Base-by-base conservation (phyloP, 2,329 filamentous ascomycete genomes). In the Diaporthe citriasiana region DNA sequence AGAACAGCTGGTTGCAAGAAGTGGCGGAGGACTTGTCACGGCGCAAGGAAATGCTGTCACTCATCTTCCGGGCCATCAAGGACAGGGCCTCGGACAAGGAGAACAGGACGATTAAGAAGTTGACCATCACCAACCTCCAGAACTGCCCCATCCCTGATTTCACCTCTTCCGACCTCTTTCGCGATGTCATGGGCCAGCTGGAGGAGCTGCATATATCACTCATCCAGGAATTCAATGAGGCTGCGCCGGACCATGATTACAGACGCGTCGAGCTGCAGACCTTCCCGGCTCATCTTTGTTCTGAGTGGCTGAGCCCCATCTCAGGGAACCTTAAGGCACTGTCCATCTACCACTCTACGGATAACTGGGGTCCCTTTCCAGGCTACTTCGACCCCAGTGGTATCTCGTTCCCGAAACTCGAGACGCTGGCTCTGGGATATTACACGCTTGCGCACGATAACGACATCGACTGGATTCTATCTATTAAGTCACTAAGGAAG, bases 301-400 rank as follows among this genome's bases (percentile, higher is more conserved):
- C 69, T 17, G 51, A 59, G 30, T 74, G 73, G 73, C 42, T 74
- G 13, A 45, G 45, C 6, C 73, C 73, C 8, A 25, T 72, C 69
- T 66, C 69, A 19, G 57, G 40, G 19, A 66, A 74, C 25, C 30
- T 74, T 25, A 74, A 74, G 51, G 53, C 51, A 4, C 22, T 74
- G 19, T 72, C 70, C 10, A 56, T 74, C n/a, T 65, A 59, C 27
- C 40, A 56, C 25, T 17, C 1, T 15, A n/a, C 42, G 19, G 59
- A 74, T 4, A 68, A 72, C 13, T 74, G 73, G 73, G 73, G 73
- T 4, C 73, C 73, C 3, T 72, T 72, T 0, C 73, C 69, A 8
- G 73, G 42, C 8, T 60, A 74, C 33, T 74, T 68, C 17, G 30
- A 57, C 35, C 69, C 70, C 25, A 51, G 17, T 6, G 72, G 55